Evolutionary conservation across 2,329 filamentous ascomycete genomes (phyloP).

Genomic region (Macrophomina tecta): DNA sequence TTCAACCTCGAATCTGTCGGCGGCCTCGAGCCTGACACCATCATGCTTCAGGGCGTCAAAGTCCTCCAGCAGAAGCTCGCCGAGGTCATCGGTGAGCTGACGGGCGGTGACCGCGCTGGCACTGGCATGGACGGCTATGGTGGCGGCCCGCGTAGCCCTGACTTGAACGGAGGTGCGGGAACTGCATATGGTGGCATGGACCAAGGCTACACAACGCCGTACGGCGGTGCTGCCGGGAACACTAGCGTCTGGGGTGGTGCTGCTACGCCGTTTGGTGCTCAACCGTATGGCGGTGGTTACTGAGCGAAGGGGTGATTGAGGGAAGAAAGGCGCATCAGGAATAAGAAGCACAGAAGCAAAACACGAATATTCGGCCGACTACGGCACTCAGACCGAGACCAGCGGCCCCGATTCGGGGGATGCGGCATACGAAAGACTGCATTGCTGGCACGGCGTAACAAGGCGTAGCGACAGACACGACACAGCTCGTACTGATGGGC

Average conservation of each 20-base stretch:
- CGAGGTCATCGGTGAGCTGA: constrained; percentile 71
- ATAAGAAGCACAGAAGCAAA: not conserved
- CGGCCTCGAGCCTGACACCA: constrained; percentile 84
- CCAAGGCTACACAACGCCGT: constrained; percentile 72
- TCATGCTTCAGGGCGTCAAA: constrained; percentile 86
- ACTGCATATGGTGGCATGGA: constrained; percentile 59
- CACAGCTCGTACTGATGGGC: not conserved
- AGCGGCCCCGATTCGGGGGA: too few species aligned
- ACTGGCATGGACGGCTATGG: constrained; percentile 59
- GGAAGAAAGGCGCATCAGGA: not conserved
- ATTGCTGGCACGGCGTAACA: not conserved
- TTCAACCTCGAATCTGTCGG: constrained; percentile 91
- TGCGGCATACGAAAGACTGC: not conserved
- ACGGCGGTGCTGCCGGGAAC: constrained; percentile 48
- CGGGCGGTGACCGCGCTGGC: constrained; percentile 48
- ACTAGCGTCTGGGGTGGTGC: constrained; percentile 27
- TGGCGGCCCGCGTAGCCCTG: constrained; percentile 69
- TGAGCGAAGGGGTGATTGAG: not conserved
- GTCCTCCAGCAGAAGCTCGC: constrained; percentile 91
- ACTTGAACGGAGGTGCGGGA: constrained; percentile 51
- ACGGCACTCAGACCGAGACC: too few species aligned
- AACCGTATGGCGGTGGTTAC: constrained; percentile 23
- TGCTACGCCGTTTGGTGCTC: constrained; percentile 26
- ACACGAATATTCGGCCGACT: not conserved
- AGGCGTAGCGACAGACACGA: not conserved